Conservation (phyloP, 139 green algal genomes). For the Pleodorina starrii region DNA sequence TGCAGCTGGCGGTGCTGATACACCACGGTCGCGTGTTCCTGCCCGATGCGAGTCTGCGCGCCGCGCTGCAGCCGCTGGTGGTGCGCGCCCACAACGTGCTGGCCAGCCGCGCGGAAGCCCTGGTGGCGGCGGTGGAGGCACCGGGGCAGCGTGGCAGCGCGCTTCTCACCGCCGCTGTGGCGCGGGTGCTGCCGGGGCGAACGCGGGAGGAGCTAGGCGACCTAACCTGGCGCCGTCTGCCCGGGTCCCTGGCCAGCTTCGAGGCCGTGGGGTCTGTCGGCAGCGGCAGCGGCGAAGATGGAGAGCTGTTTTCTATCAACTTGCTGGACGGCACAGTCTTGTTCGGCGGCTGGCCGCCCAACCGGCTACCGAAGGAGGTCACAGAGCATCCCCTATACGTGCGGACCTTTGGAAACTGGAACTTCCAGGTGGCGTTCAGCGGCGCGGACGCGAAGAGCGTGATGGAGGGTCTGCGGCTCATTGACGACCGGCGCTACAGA, state of each 20-base stretch:
- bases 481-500: slow-evolving; percentile 23
- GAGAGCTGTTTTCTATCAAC: slow-evolving; percentile 66
- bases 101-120: neutral
- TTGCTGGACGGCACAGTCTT: slow-evolving; percentile 62
- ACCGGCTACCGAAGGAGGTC: slow-evolving; percentile 60
- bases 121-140: neutral
- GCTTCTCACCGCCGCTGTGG: slow-evolving; percentile 5
- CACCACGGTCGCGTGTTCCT: slow-evolving; percentile 59
- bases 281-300: neutral
- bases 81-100: slow-evolving; percentile 48
- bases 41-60: neutral
- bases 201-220: too few species aligned
- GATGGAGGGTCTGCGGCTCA: slow-evolving; percentile 39
- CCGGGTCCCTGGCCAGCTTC: slow-evolving; percentile 37
- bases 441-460: slow-evolving; percentile 7
- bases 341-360: slow-evolving; percentile 57
- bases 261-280: slow-evolving; percentile 37
- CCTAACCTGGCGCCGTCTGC: neutral
- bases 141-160: neutral
- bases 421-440: slow-evolving; percentile 64
- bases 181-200: neutral
- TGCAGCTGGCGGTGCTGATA: slow-evolving; percentile 53
- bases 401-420: slow-evolving; percentile 64
- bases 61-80: slow-evolving; percentile 28
- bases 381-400: slow-evolving; percentile 64